Evolutionary conservation across 75 land plant species (phyloP).

Genomic region (Cryptomeria japonica): DNA sequence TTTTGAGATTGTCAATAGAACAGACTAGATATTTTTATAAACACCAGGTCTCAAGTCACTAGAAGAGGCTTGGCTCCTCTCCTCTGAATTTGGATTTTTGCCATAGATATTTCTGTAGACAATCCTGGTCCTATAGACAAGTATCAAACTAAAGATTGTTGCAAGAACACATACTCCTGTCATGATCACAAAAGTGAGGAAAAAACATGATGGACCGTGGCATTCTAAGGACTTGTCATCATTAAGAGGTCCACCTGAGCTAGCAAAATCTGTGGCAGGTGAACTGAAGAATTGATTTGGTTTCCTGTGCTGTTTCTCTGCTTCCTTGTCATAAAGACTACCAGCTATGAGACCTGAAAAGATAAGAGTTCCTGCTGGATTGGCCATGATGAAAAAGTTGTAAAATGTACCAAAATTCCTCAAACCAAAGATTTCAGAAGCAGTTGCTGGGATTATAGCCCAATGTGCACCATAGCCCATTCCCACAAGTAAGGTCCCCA

Average conservation of each 20-base stretch:
- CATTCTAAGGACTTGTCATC: constrained; percentile 16
- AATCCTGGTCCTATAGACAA: constrained; percentile 29
- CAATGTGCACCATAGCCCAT: constrained; percentile 56
- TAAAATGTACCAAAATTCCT: constrained; percentile 45
- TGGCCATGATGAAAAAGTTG: constrained; percentile 46
- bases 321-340: constrained; percentile 38
- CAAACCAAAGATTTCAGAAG: constrained; percentile 52
- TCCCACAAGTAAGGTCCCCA: constrained; percentile 49
- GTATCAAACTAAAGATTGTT: constrained; percentile 19
- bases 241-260: constrained; percentile 5
- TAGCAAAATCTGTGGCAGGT: not conserved
- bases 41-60: constrained; percentile 5
- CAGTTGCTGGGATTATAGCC: constrained; percentile 52
- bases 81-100: constrained; percentile 22
- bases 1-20: not conserved
- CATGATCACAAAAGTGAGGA: constrained; percentile 44
- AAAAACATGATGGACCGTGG: constrained; percentile 33
- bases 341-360: constrained; percentile 52
- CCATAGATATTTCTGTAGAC: constrained; percentile 44
- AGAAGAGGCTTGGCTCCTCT: constrained; percentile 7
- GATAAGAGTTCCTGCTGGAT: constrained; percentile 33
- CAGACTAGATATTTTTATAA: not conserved
- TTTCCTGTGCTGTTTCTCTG: constrained; percentile 30
- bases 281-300: not conserved
- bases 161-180: constrained; percentile 45